These are phyloP conservation scores for Beta vulgaris DNA, from an alignment of 148 eudicot genomes.

Conservation along the genomic window DNA sequence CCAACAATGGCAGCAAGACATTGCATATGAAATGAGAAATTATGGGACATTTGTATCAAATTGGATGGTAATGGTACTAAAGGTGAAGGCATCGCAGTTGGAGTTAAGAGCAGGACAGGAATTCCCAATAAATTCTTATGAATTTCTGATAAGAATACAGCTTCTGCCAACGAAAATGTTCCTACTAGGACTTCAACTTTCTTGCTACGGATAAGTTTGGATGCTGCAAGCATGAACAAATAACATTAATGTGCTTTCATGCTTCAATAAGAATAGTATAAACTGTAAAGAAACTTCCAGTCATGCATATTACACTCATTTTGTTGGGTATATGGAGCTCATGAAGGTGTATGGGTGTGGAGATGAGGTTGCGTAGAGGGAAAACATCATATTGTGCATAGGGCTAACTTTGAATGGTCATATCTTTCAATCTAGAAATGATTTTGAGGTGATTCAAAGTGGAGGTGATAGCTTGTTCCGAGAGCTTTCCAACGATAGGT, in stretches of 20 bases:
- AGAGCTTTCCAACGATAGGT: too few species aligned
- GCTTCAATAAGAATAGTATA: background rate
- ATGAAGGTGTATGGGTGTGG: too few species aligned
- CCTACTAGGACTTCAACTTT: slow-evolving; percentile 34
- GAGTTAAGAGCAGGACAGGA: slow-evolving; percentile 32
- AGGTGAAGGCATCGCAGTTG: slow-evolving; percentile 24
- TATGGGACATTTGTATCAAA: slow-evolving; percentile 30
- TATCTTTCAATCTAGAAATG: too few species aligned
- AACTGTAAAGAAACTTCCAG: background rate
- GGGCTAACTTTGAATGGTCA: too few species aligned
- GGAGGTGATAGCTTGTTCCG: too few species aligned
- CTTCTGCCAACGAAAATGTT: slow-evolving; percentile 27
- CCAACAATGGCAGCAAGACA: slow-evolving; percentile 44
- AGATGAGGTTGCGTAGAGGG: too few species aligned
- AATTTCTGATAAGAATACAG: slow-evolving; percentile 23
- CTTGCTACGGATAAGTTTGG: slow-evolving; percentile 10
- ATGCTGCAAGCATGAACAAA: slow-evolving; percentile 17
- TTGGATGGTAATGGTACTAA: slow-evolving; percentile 6
- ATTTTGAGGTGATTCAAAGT: too few species aligned
- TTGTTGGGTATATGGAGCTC: too few species aligned
- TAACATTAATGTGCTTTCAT: background rate
- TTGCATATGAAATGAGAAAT: slow-evolving; percentile 32
- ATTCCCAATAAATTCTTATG: slow-evolving; percentile 8
- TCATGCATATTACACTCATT: too few species aligned
- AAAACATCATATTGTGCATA: too few species aligned